Evolutionary conservation across 345 rosid genomes (phyloP).

Genomic region (Populus deltoides): DNA sequence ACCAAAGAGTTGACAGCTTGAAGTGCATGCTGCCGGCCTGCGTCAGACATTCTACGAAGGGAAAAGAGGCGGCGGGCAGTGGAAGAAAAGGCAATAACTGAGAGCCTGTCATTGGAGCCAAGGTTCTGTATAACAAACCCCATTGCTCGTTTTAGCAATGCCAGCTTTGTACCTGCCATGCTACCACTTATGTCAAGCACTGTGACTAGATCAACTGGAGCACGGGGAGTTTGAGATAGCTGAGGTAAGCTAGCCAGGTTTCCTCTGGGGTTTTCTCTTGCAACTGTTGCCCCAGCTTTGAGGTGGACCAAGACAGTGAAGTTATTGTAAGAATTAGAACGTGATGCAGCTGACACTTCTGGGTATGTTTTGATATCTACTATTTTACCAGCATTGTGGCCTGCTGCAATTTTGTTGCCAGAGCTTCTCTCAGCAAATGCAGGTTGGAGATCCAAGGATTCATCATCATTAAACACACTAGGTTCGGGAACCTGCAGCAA

Average conservation of each 20-base stretch:
- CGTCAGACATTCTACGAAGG: constrained; percentile 69
- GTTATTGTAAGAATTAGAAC: constrained; percentile 44
- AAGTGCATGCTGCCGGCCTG: constrained; percentile 76
- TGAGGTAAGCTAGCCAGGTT: constrained; percentile 38
- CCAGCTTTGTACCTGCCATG: constrained; percentile 98
- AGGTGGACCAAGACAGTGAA: constrained; percentile 79
- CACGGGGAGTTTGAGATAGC: constrained; percentile 51
- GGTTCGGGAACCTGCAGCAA: constrained; percentile 66
- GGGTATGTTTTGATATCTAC: constrained; percentile 63
- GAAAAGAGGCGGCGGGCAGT: constrained; percentile 88
- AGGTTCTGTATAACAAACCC: constrained; percentile 98
- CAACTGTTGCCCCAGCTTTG: constrained; percentile 55
- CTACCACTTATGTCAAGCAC: constrained; percentile 97
- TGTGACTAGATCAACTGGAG: constrained; percentile 81
- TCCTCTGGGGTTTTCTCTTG: constrained; percentile 30
- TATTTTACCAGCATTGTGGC: constrained; percentile 31
- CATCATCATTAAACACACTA: constrained; percentile 65
- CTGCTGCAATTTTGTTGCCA: constrained; percentile 20
- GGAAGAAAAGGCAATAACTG: constrained; percentile 95
- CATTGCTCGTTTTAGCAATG: constrained; percentile 94
- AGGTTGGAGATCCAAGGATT: constrained; percentile 55
- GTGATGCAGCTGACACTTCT: constrained; percentile 67
- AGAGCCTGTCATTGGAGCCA: constrained; percentile 81
- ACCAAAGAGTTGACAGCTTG: constrained; percentile 87
- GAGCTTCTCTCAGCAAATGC: constrained; percentile 32